Percentiles rank a stretch among this genome's conserved stretches.
Evolutionary conservation across 306 rosid genomes (phyloP).

Genomic region (Senna tora): DNA sequence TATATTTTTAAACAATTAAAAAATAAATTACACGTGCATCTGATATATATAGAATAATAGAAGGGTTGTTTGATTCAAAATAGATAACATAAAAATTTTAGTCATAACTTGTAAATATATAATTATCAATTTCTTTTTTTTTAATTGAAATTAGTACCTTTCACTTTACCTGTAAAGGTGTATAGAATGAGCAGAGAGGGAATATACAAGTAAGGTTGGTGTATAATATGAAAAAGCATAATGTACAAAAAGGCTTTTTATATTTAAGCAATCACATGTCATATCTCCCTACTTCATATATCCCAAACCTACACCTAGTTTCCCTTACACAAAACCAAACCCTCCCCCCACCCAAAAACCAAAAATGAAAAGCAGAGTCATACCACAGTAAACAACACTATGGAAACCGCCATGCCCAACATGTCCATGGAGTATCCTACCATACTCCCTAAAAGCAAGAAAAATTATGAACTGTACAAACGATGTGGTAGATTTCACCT

Average conservation of each 20-base stretch:
- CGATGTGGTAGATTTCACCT: neutral
- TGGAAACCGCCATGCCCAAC: neutral
- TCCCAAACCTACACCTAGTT: neutral
- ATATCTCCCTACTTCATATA: neutral
- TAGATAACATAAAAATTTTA: too few species aligned
- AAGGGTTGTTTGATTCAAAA: too few species aligned
- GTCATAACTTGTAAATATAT: too few species aligned
- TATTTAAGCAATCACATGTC: neutral
- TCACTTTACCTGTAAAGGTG: too few species aligned
- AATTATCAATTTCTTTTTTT: too few species aligned
- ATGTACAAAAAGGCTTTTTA: neutral
- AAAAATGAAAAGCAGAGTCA: too few species aligned
- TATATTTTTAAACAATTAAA: too few species aligned
- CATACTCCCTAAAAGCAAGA: too few species aligned
- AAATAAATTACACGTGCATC: too few species aligned
- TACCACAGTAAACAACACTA: neutral
- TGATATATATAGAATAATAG: too few species aligned
- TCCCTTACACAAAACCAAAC: neutral
- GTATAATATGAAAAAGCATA: neutral
- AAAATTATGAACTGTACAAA: constrained; percentile 20
- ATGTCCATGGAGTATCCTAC: neutral
- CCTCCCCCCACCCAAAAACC: neutral
- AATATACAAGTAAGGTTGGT: neutral
- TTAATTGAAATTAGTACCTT: too few species aligned
- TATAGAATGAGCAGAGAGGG: too few species aligned